Evolutionary conservation across 2,329 filamentous ascomycete species (phyloP), one percentile per base, ranked within the genome.

Genomic region (Talaromyces sp.): DNA sequence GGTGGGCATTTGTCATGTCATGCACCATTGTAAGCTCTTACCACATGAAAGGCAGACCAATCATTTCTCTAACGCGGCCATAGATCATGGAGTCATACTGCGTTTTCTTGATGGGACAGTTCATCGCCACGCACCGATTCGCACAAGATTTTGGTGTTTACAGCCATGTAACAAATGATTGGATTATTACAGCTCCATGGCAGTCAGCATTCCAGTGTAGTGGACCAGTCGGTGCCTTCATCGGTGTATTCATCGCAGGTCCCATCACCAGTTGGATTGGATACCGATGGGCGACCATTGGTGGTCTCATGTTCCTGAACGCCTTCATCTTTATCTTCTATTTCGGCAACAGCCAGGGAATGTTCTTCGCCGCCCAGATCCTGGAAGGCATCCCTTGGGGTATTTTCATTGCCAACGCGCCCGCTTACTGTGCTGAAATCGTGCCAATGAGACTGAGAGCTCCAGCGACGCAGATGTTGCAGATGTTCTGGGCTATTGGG

Each of bases 401-500:
- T 27, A 81, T 88, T 67, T 88, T 88, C 71, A 85, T 86, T 65
- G 84, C 85, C 69, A 86, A 86, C 68, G 80, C 85, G 4, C 85
- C 85, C 0, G 85, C 85, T 7, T 88, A 87, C 75, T 84, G 80
- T 71, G 74, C 74, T 67, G 85, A 88, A 70, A 85, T 88, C 60
- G 83, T 85, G 2, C 85, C 85, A 1, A 78, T 87, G 57, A 74
- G 75, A 67, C 72, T 88, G 58, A 74, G 84, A 70, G 85, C 81
- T 57, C 80, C 83, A 21, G 79, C 79, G 4, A 87, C 85, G 2
- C 81, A 84, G 72, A 87, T 84, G 80, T 66, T 87, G 71, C 85
- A 87, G 74, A 86, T 87, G 83, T 85, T 83, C 75, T 87, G 84
- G 84, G 81, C 84, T 19, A 82, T 87, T 67, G 85, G 84, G 27